Percentiles rank a stretch among this genome's conserved stretches.
These are phyloP conservation scores for Amesomyces nigricolor DNA, from an alignment of 2,329 filamentous ascomycete genomes.

Conservation along the genomic window DNA sequence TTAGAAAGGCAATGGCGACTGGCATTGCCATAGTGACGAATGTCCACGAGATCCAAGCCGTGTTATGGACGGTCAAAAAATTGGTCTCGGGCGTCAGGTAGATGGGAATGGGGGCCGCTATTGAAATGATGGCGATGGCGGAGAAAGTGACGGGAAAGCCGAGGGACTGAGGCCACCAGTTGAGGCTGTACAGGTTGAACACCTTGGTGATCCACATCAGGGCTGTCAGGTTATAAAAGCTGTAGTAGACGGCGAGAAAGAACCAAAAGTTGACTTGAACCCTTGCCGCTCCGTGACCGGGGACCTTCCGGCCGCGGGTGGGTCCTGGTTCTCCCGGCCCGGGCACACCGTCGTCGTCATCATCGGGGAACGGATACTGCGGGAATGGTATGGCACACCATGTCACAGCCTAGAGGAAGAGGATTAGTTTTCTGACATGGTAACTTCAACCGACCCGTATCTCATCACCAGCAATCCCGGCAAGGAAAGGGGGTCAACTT, in stretches of 20 bases:
- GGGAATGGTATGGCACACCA: conserved; percentile 64
- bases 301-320: conserved; percentile 38
- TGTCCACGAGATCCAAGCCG: conserved; percentile 63
- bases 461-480: neutral
- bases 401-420: conserved; percentile 44
- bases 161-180: conserved; percentile 63
- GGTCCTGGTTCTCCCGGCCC: conserved; percentile 24
- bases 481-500: conserved; percentile 28
- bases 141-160: conserved; percentile 61
- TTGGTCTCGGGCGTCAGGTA: conserved; percentile 50
- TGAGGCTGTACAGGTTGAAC: conserved; percentile 65
- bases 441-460: neutral
- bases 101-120: conserved; percentile 54
- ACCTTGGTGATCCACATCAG: conserved; percentile 67
- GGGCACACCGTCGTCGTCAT: conserved; percentile 24
- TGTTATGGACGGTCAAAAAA: conserved; percentile 57
- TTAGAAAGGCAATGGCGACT: conserved; percentile 58
- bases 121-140: conserved; percentile 54
- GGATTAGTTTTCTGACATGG: conserved; percentile 13
- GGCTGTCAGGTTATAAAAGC: conserved; percentile 62
- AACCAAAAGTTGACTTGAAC: conserved; percentile 68
- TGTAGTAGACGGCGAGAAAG: conserved; percentile 65
- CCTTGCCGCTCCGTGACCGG: conserved; percentile 57
- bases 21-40: conserved; percentile 66
- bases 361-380: conserved; percentile 49